Conservation (phyloP, 2,329 filamentous ascomycete genomes). For the Penicillium occitanis region DNA sequence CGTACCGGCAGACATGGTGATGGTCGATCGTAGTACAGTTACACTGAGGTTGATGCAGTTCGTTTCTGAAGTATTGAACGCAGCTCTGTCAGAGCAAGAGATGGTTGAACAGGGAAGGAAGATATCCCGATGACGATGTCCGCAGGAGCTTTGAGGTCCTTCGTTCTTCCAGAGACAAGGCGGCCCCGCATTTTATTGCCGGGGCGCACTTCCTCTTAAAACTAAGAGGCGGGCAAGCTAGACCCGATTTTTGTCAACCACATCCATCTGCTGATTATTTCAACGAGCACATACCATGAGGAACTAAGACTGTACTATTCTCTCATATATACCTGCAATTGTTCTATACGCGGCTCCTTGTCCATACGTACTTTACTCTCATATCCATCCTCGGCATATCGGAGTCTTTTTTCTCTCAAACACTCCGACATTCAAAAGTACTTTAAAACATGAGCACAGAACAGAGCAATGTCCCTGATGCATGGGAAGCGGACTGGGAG, state of each 20-base stretch:
- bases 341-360: neutral
- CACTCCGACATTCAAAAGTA: neutral
- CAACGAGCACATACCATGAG: neutral
- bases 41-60: neutral
- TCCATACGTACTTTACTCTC: neutral
- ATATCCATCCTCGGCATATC: neutral
- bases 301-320: neutral
- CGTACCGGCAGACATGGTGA: constrained; percentile 22
- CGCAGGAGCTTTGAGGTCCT: neutral
- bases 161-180: neutral
- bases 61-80: too few relatives aligned
- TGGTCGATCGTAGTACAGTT: neutral
- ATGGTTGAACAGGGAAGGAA: neutral
- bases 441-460: constrained; percentile 39
- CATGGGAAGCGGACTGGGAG: constrained; percentile 95
- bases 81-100: neutral
- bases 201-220: neutral
- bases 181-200: constrained; percentile 6
- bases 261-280: neutral
- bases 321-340: neutral
- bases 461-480: constrained; percentile 64
- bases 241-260: neutral
- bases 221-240: neutral
- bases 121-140: neutral
- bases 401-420: neutral